Base-by-base conservation (phyloP, 1,139 yeast genomes). In the Geotrichum europaeum region DNA sequence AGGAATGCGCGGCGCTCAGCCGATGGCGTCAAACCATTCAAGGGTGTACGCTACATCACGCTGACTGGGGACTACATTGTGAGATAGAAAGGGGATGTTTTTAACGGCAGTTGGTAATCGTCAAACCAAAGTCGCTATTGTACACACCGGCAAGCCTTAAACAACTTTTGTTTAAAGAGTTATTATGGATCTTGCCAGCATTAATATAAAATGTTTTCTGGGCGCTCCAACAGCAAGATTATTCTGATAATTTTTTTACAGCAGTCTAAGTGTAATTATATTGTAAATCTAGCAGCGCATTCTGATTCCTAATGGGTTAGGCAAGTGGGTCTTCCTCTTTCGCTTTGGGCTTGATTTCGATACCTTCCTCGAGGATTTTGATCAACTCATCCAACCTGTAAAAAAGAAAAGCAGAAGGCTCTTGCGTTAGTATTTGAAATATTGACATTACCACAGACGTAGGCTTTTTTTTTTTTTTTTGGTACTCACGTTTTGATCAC, bases 1-100 rank as follows among this genome's bases (percentile, higher is more conserved):
- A 69, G 79, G 20, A 79, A 81, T 63, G 77, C 84, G 5, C 79
- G 80, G 65, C 92, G 94, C 0, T 67, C 83, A 66, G 82, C 83
- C 18, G 85, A 83, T 3, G 78, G 81, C 2, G 85, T 84, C 22
- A 87, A 85, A 68, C 96, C 96, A 0, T 94, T 85, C 77, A 94
- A 92, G 72, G 98, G 99, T 1, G 97, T 92, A 32, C 88, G 92
- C 69, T 92, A 92, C 70, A 76, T 82, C 13, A 85, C 97, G 4
- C 75, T 76, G 59, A 79, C 89, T 0, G 90, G 87, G 0, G 84
- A 86, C 62, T 84, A 76, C 68, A 74, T 84, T 25, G 76, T 85
- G 22, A 73, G 86, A 62, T 75, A 67, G 45, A 22, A 5, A 7
- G 2, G 32, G 32, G 32, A 9, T 49, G 20, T 13, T 2, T 32